These are phyloP conservation scores for Cordia subcordata DNA, from an alignment of 257 asterid genomes.

Conservation along the genomic window DNA sequence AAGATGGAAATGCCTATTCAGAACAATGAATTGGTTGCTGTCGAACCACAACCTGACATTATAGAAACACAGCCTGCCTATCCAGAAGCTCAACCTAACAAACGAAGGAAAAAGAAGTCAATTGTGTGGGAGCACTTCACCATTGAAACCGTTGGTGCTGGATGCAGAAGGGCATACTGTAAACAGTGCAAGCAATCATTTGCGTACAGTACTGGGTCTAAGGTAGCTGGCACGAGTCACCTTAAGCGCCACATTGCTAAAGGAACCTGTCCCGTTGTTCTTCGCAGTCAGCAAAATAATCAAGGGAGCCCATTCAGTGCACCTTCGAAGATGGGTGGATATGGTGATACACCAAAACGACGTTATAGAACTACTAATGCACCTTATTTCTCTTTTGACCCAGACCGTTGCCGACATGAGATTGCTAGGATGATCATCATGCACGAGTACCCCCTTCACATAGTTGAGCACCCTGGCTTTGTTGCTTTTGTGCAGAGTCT, in stretches of 20 bases:
- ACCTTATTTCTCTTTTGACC: constrained; percentile 61
- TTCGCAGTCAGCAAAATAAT: constrained; percentile 59
- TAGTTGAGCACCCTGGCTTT: constrained; percentile 95
- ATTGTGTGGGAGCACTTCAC: constrained; percentile 98
- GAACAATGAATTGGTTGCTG: neutral
- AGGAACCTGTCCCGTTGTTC: constrained; percentile 80
- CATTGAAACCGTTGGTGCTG: constrained; percentile 66
- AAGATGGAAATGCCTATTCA: constrained; percentile 10
- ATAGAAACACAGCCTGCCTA: constrained; percentile 20
- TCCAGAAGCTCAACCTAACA: neutral
- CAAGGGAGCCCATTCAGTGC: constrained; percentile 54
- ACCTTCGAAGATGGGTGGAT: constrained; percentile 56
- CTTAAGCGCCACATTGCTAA: constrained; percentile 96
- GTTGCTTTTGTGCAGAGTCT: constrained; percentile 74
- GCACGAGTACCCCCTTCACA: constrained; percentile 97
- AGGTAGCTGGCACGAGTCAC: constrained; percentile 98
- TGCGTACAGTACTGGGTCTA: constrained; percentile 91
- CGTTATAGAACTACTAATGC: constrained; percentile 60
- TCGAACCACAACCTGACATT: constrained; percentile 23
- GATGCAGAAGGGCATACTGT: constrained; percentile 85
- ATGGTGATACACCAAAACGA: constrained; percentile 53
- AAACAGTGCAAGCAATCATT: constrained; percentile 97
- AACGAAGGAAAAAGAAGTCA: constrained; percentile 88
- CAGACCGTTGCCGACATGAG: constrained; percentile 83
- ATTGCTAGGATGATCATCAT: constrained; percentile 83